Conservation (phyloP, 2,329 filamentous ascomycete species). For the Niveomyces coronatus region DNA sequence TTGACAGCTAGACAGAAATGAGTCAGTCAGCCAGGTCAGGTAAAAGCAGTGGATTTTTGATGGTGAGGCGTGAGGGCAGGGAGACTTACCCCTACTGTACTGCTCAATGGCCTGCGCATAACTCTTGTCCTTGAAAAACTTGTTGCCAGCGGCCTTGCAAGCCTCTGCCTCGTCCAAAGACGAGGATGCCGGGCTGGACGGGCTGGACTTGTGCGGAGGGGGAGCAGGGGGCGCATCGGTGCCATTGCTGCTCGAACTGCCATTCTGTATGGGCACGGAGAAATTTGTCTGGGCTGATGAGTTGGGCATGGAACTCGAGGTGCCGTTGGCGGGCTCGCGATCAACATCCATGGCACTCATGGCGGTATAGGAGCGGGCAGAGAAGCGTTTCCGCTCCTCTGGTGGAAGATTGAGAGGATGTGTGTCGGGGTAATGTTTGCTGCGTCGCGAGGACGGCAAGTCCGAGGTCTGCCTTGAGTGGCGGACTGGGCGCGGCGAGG, state of each 20-base stretch:
- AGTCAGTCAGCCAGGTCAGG: constrained; percentile 11
- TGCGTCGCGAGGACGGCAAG: constrained; percentile 35
- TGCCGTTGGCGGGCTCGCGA: constrained; percentile 45
- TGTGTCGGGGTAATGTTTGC: constrained; percentile 55
- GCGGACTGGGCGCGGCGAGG: constrained; percentile 30
- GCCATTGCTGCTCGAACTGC: too few species aligned
- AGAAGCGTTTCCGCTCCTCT: constrained; percentile 73
- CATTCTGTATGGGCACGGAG: constrained; percentile 42
- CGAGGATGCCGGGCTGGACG: constrained; percentile 45
- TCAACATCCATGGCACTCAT: constrained; percentile 71
- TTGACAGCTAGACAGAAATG: constrained; percentile 66
- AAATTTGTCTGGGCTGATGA: constrained; percentile 33
- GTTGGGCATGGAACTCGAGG: constrained; percentile 42
- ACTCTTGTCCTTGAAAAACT: constrained; percentile 91
- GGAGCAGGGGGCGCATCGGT: constrained; percentile 48
- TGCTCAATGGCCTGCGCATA: constrained; percentile 81
- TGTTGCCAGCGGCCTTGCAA: constrained; percentile 89
- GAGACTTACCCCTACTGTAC: constrained; percentile 75
- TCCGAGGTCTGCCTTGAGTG: constrained; percentile 41
- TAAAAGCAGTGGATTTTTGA: too few species aligned
- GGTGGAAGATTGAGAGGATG: constrained; percentile 87
- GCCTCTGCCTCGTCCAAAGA: constrained; percentile 70
- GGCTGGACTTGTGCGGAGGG: constrained; percentile 60
- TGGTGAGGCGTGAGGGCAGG: background rate
- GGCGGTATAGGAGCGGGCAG: constrained; percentile 48